Percentiles rank a stretch among this genome's conserved stretches.
Conservation (phyloP, 2,329 filamentous ascomycete species). For the Cladosporium sp. region DNA sequence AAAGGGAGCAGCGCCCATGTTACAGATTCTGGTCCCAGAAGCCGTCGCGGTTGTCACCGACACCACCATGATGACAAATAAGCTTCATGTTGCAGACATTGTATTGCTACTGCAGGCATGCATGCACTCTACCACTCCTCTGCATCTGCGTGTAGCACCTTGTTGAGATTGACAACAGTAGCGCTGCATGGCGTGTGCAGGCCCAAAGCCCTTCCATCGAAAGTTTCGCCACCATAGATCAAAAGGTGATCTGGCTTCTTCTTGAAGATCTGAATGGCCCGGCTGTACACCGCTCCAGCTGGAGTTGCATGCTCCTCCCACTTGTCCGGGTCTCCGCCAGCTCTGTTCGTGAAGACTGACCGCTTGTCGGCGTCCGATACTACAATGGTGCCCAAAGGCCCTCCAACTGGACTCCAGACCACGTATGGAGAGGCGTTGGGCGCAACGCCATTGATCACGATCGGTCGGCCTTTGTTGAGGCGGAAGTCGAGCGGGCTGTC, state of each 20-base stretch:
- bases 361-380: constrained; percentile 32
- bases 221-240: constrained; percentile 19
- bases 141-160: constrained; percentile 12
- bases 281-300: constrained; percentile 20
- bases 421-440: constrained; percentile 53
- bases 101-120: neutral
- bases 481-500: constrained; percentile 50
- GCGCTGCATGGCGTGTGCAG: constrained; percentile 18
- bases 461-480: constrained; percentile 39
- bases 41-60: neutral
- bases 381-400: constrained; percentile 51
- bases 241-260: constrained; percentile 18
- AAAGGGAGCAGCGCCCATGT: neutral
- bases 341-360: constrained; percentile 17
- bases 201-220: constrained; percentile 11
- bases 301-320: constrained; percentile 20
- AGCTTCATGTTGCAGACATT: neutral
- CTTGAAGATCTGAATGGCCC: constrained; percentile 20
- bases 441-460: constrained; percentile 46
- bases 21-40: neutral
- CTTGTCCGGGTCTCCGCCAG: constrained; percentile 18
- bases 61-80: neutral
- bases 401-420: constrained; percentile 53
- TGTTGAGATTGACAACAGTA: constrained; percentile 14
- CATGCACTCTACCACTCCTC: constrained; percentile 1